phyloP scores from a whole-genome alignment of 495 filamentous ascomycete genomes.

The Penicillium canescens region DNA sequence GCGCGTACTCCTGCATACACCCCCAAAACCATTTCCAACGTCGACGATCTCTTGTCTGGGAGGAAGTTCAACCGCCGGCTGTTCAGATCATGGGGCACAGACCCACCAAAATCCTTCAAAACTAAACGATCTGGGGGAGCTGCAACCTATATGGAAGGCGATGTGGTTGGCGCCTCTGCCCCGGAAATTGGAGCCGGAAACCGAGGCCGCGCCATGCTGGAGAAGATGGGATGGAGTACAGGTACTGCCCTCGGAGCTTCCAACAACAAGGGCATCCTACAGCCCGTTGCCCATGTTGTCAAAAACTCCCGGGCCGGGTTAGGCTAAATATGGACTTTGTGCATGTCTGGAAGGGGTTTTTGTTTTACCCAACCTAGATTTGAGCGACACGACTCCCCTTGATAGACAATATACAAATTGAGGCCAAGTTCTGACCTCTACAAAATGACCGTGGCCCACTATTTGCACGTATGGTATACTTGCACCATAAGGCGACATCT shows the following conservation, averaged over 20 bases:
- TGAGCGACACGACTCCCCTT: not conserved
- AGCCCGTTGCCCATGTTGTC: slow-evolving; percentile 84
- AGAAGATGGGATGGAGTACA: slow-evolving; percentile 96
- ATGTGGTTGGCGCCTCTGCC: slow-evolving; percentile 81
- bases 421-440: too few species aligned
- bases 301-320: slow-evolving; percentile 84
- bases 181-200: slow-evolving; percentile 84
- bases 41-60: slow-evolving; percentile 35
- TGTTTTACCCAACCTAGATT: too few species aligned
- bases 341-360: too few species aligned
- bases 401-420: not conserved
- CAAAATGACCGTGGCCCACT: too few species aligned
- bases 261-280: slow-evolving; percentile 84
- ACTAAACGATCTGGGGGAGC: slow-evolving; percentile 39
- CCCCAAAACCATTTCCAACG: slow-evolving; percentile 39
- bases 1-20: slow-evolving; percentile 56
- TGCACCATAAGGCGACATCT: not conserved
- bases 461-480: too few species aligned
- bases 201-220: slow-evolving; percentile 81
- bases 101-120: slow-evolving; percentile 22
- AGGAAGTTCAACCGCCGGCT: slow-evolving; percentile 36
- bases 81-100: slow-evolving; percentile 28
- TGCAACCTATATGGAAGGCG: slow-evolving; percentile 76
- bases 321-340: slow-evolving; percentile 51
- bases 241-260: slow-evolving; percentile 82